These are phyloP conservation scores for Hericium erinaceus DNA, from an alignment of 768 basidiomycete species.

Conservation along the genomic window DNA sequence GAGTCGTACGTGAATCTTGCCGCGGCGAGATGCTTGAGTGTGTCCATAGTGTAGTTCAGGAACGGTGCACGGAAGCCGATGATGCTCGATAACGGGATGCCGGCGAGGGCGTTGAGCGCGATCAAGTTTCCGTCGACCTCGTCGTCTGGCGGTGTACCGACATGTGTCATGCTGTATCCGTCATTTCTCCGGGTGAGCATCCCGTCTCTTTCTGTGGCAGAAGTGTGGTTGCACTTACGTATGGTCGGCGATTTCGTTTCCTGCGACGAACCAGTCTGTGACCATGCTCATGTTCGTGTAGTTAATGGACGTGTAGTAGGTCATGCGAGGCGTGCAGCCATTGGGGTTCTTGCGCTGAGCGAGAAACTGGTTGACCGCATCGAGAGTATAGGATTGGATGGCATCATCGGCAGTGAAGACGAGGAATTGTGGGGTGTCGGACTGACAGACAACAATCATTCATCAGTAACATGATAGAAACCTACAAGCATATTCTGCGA, in stretches of 20 bases:
- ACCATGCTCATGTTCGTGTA: slow-evolving; percentile 75
- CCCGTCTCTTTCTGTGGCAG: not conserved
- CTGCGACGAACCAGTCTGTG: slow-evolving; percentile 73
- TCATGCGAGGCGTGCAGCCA: slow-evolving; percentile 66
- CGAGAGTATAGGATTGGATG: slow-evolving; percentile 66
- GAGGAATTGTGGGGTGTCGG: slow-evolving; percentile 55
- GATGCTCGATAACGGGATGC: slow-evolving; percentile 58
- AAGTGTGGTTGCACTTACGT: slow-evolving; percentile 36
- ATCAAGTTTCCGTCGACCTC: slow-evolving; percentile 76
- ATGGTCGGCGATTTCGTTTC: slow-evolving; percentile 78
- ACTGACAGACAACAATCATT: slow-evolving; percentile 23
- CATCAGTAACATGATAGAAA: not conserved
- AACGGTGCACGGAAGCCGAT: slow-evolving; percentile 72
- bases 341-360: slow-evolving; percentile 70
- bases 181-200: too few species aligned
- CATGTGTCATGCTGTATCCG: slow-evolving; percentile 61
- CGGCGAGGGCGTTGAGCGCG: slow-evolving; percentile 68
- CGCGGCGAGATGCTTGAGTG: slow-evolving; percentile 44
- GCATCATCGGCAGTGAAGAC: slow-evolving; percentile 75
- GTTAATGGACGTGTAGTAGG: slow-evolving; percentile 61
- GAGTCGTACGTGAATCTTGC: slow-evolving; percentile 69
- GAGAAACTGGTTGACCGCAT: slow-evolving; percentile 67
- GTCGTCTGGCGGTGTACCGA: slow-evolving; percentile 47
- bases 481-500: not conserved
- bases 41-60: slow-evolving; percentile 56